Evolutionary conservation across 1,284 basidiomycete species (phyloP).

Genomic region (Cutaneotrichosporon dermatis): DNA sequence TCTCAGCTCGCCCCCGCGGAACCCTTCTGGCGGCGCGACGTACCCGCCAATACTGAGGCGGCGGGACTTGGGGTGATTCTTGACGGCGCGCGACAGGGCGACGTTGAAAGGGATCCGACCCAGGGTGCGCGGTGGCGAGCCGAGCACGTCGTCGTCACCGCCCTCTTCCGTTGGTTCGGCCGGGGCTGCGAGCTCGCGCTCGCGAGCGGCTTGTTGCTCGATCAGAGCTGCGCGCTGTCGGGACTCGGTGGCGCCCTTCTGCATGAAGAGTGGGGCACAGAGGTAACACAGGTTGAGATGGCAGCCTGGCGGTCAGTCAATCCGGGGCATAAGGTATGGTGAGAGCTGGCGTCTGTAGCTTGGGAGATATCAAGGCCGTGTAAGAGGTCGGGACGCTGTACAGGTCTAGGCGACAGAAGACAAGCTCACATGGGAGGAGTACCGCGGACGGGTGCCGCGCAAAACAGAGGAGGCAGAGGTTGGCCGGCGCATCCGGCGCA

Average conservation of each 20-base stretch:
- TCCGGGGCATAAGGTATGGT: too few species aligned
- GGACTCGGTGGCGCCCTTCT: conserved; percentile 3
- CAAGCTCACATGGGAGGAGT: conserved; percentile 35
- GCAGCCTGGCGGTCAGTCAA: conserved; percentile 23
- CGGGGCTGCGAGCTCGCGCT: neutral
- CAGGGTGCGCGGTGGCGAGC: neutral
- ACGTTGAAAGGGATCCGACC: conserved; percentile 23
- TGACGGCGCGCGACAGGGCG: conserved; percentile 26
- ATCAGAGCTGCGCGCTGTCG: neutral
- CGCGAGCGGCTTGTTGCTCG: neutral
- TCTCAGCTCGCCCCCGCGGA: conserved; percentile 24
- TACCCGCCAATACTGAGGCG: conserved; percentile 32
- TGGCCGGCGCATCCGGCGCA: neutral
- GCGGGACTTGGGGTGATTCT: conserved; percentile 24
- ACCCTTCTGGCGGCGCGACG: conserved; percentile 15
- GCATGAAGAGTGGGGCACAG: conserved; percentile 35
- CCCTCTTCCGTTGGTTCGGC: too few species aligned
- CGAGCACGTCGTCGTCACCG: neutral
- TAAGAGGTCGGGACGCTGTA: too few species aligned
- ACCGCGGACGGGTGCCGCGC: conserved; percentile 34
- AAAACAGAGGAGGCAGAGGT: conserved; percentile 32
- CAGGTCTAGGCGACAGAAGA: neutral
- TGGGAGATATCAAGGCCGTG: too few species aligned
- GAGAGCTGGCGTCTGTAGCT: too few species aligned
- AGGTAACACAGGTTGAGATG: conserved; percentile 41